Base-by-base conservation (phyloP, 2,329 filamentous ascomycete species). In the Fusarium domesticum region DNA sequence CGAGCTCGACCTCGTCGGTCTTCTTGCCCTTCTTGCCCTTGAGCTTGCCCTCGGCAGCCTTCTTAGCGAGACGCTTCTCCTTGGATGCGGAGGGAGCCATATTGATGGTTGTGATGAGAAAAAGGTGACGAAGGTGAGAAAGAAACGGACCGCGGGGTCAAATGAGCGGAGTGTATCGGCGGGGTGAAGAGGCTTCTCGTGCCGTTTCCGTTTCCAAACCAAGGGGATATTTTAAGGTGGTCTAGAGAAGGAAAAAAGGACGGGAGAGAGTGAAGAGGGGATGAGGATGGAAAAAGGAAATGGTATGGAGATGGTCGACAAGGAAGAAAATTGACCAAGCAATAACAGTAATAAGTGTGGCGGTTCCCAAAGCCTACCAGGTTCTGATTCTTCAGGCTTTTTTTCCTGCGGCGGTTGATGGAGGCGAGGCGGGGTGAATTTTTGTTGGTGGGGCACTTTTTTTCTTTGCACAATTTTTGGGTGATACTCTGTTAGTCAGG, bases 31-130 rank as follows among this genome's bases (percentile, higher is more conserved):
- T 84, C 59, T 84, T 80, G 53, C 83, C 79, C 17, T 84, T 82
- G 50, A 63, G 52, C 70, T 85, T 85, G 68, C 85, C 87, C 38
- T 87, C 75, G 64, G 79, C 81, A 56, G 80, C 80, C 75, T 83
- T 83, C 76, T 85, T 85, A 47, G 83, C 83, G 55, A 85, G 76
- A 69, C 83, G 76, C 75, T 85, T 85, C 60, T 84, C 81, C 71
- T 87, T 87, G 64, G 83, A 83, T 51, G 81, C 73, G 50, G 83
- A 85, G 64, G 84, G 76, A 50, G 66, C 58, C 81, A 85, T 85
- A 35, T 66, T 81, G 71, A 54, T 55, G 59, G 53, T 51, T 42
- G 52, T 51, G 43, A 42, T 47, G 43, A 52, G 25, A 34, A 19
- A 32, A 43, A 43, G 19, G 20, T 20, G 11, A 37, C 16, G 14